Evolutionary conservation across 208 protist species (phyloP).

Genomic region (Leptomonas seymouri): DNA sequence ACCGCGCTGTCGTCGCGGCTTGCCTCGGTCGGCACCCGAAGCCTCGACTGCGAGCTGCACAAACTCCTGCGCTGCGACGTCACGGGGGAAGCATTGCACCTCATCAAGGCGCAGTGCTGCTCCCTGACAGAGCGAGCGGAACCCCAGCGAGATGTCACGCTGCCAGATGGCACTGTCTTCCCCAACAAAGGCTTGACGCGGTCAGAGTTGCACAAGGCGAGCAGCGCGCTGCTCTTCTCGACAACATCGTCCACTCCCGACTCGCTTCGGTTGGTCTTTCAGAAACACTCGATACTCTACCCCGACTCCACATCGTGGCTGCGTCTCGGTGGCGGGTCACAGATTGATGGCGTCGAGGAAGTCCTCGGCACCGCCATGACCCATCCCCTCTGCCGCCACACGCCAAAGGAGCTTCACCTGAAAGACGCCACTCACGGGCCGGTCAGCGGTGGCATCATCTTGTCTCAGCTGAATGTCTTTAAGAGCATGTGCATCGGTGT

Average conservation of each 20-base stretch:
- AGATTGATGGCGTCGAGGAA: slow-evolving; percentile 22
- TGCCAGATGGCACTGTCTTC: slow-evolving; percentile 53
- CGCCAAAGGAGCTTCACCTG: slow-evolving; percentile 32
- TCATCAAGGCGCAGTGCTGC: slow-evolving; percentile 28
- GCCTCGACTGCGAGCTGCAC: slow-evolving; percentile 45
- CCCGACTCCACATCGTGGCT: slow-evolving; percentile 42
- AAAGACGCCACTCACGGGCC: slow-evolving; percentile 47
- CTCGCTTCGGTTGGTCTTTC: slow-evolving; percentile 29
- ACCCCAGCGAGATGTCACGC: slow-evolving; percentile 28
- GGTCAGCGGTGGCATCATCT: slow-evolving; percentile 62
- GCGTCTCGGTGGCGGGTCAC: slow-evolving; percentile 40
- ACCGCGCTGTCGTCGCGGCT: slow-evolving; percentile 32
- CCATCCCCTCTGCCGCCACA: slow-evolving; percentile 24
- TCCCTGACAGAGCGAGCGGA: slow-evolving; percentile 19
- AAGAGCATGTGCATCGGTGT: slow-evolving; percentile 71
- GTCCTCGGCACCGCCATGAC: slow-evolving; percentile 32
- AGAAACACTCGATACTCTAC: slow-evolving; percentile 30
- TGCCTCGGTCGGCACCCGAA: slow-evolving; percentile 39
- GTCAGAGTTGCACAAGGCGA: slow-evolving; percentile 23
- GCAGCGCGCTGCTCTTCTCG: slow-evolving; percentile 33
- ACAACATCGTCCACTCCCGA: slow-evolving; percentile 33
- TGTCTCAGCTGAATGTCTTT: slow-evolving; percentile 78
- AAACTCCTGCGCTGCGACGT: slow-evolving; percentile 16
- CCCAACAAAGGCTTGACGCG: neutral
- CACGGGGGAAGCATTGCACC: slow-evolving; percentile 19